Conservation (phyloP, 306 rosid genomes). For the Vigna trinervia region DNA sequence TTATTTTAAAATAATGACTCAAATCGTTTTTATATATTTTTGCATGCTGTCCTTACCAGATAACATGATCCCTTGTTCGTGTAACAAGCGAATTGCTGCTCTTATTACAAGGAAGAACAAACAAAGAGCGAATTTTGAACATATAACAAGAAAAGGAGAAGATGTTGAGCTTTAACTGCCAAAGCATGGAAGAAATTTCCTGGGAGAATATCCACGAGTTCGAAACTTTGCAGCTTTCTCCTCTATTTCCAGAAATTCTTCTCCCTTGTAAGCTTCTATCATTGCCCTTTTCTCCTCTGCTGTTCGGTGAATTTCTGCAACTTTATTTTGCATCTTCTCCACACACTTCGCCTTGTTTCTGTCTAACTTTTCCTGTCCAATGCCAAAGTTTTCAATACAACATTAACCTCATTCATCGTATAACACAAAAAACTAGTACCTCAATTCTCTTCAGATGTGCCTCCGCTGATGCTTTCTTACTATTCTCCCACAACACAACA, state of each 20-base stretch:
- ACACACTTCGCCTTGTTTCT: conserved; percentile 66
- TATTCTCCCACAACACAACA: conserved; percentile 73
- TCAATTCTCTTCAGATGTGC: conserved; percentile 66
- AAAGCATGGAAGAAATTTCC: conserved; percentile 64
- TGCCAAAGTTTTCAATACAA: background rate
- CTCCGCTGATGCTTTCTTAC: conserved; percentile 64
- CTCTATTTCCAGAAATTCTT: conserved; percentile 68
- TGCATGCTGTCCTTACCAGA: too few relatives aligned
- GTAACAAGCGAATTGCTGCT: too few relatives aligned
- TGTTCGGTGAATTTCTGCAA: conserved; percentile 64
- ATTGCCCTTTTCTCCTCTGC: conserved; percentile 80
- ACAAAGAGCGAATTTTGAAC: conserved; percentile 3
- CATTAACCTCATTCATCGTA: background rate
- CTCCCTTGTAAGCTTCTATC: conserved; percentile 68
- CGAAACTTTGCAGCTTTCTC: conserved; percentile 72
- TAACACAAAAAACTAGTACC: conserved; percentile 40
- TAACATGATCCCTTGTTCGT: too few relatives aligned
- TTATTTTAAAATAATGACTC: too few relatives aligned
- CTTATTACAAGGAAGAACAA: conserved; percentile 16
- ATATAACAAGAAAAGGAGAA: background rate
- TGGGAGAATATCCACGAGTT: conserved; percentile 72
- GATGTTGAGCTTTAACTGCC: background rate
- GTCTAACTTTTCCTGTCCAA: conserved; percentile 71
- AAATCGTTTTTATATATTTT: too few relatives aligned
- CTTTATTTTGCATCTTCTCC: conserved; percentile 74